Evolutionary conservation across 139 green algal genomes (phyloP), one percentile per base, ranked within the genome.

Genomic region (Ettlia oleoabundans): DNA sequence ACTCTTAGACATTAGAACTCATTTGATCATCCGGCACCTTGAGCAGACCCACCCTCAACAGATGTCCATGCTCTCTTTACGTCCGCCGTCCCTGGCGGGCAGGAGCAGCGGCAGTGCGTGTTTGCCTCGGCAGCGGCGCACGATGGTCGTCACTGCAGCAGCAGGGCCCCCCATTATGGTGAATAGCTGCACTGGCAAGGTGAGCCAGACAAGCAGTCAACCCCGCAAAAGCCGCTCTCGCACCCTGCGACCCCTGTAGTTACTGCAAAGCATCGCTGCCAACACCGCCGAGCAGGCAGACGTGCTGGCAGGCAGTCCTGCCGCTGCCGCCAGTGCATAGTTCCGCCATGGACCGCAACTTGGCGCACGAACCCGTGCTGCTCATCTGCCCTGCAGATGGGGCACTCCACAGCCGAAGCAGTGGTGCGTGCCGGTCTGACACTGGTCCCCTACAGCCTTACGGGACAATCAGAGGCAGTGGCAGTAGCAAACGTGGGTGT

Each of bases 161-260:
- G 37, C 37, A 9, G 75, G 75, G 33, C 85, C 84, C 10, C 65
- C 86, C 67, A 86, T 96, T 24, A 93, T 96, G 92, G 90, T 96
- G 38, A 97, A 97, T 81, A 89, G 91, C 85, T 96, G 92, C 86
- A 94, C 92, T 0, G 95, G 95, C 69, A 98, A 98, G 86, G 89
- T 89, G 61, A 8, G 64, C 18, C 18, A 65, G n/a, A n/a, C n/a
- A n/a, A n/a, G n/a, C n/a, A n/a, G n/a, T n/a, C n/a, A n/a, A n/a
- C n/a, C n/a, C n/a, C n/a, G n/a, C n/a, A n/a, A n/a, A n/a, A n/a
- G n/a, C n/a, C n/a, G n/a, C n/a, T n/a, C n/a, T n/a, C n/a, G n/a
- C n/a, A n/a, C n/a, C n/a, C n/a, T n/a, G n/a, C n/a, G n/a, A n/a
- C n/a, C n/a, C n/a, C n/a, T n/a, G n/a, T n/a, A n/a, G n/a, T n/a